Conservation (phyloP, 2,329 filamentous ascomycete genomes). For the Zymoseptoria tritici region DNA sequence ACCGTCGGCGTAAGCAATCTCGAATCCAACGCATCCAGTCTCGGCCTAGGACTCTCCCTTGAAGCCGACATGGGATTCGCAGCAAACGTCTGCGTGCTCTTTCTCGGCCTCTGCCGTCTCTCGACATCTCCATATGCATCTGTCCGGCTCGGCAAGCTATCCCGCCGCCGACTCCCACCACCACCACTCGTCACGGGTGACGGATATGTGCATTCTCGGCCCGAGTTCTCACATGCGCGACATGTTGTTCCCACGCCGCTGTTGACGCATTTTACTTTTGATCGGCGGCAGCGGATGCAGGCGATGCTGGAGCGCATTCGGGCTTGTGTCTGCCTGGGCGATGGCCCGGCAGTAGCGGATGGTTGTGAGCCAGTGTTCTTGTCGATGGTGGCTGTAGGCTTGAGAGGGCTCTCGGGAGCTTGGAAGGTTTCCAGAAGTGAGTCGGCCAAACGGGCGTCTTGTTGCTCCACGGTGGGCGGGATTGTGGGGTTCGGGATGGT, state of each 20-base stretch:
- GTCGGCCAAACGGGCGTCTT: conserved; percentile 15
- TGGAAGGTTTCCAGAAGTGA: conserved; percentile 16
- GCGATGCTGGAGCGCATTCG: conserved; percentile 72
- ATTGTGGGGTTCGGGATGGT: not conserved
- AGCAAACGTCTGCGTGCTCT: conserved; percentile 31
- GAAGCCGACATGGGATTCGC: conserved; percentile 32
- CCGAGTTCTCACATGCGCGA: conserved; percentile 64
- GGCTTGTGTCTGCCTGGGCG: conserved; percentile 20
- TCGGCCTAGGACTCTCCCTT: conserved; percentile 36
- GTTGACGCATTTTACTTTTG: conserved; percentile 85
- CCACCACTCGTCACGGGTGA: conserved; percentile 35
- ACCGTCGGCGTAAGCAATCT: conserved; percentile 55
- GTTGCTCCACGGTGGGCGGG: conserved; percentile 16
- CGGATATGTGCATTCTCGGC: conserved; percentile 67
- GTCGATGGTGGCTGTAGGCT: conserved; percentile 5
- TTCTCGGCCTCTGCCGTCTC: conserved; percentile 30
- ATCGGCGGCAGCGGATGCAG: conserved; percentile 66
- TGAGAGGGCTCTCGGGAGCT: conserved; percentile 8
- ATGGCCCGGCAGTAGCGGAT: conserved; percentile 21
- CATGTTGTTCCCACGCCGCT: conserved; percentile 64
- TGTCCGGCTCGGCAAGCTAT: conserved; percentile 15
- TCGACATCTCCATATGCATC: conserved; percentile 21
- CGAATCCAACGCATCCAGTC: conserved; percentile 55
- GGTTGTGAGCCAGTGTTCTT: conserved; percentile 6
- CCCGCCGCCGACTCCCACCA: conserved; percentile 20